A percentile compares a stretch with the other conserved stretches of the same genome.
These are phyloP conservation scores for Malassezia equina DNA, from an alignment of 1,284 basidiomycete genomes.

Conservation along the genomic window DNA sequence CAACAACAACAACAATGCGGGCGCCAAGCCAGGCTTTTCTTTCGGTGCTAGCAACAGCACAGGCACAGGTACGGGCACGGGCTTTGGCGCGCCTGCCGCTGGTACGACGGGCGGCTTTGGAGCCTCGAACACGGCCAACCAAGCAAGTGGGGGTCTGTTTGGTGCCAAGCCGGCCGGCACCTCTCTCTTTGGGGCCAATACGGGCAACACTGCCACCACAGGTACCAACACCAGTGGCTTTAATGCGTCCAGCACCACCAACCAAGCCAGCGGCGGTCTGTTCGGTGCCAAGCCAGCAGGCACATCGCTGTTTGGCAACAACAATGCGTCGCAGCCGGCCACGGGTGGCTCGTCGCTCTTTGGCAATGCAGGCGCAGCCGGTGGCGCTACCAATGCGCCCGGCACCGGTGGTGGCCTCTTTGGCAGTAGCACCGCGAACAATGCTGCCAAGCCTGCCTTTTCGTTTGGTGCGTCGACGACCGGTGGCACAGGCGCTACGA, in stretches of 20 bases:
- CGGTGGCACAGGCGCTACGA: slow-evolving; percentile 15
- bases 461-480: slow-evolving; percentile 29
- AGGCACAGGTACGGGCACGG: background rate
- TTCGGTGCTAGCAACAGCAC: slow-evolving; percentile 21
- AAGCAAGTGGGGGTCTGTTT: slow-evolving; percentile 38
- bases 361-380: background rate
- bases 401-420: slow-evolving; percentile 28
- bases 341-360: background rate
- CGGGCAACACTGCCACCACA: background rate
- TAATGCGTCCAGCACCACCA: background rate
- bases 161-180: slow-evolving; percentile 34
- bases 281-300: slow-evolving; percentile 44
- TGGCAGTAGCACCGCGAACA: slow-evolving; percentile 27
- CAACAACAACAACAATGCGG: slow-evolving; percentile 14
- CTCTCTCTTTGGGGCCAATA: slow-evolving; percentile 16
- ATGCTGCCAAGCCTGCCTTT: slow-evolving; percentile 32
- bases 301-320: slow-evolving; percentile 31
- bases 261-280: slow-evolving; percentile 22
- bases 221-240: slow-evolving; percentile 1
- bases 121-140: slow-evolving; percentile 28
- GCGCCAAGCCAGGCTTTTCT: slow-evolving; percentile 37
- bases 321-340: background rate
- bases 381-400: background rate
- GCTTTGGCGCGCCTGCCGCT: slow-evolving; percentile 22
- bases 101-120: slow-evolving; percentile 25